Percentiles rank a stretch among this genome's conserved stretches.
Conservation (phyloP, 2,329 filamentous ascomycete genomes). For the Anisogramma anomala region DNA sequence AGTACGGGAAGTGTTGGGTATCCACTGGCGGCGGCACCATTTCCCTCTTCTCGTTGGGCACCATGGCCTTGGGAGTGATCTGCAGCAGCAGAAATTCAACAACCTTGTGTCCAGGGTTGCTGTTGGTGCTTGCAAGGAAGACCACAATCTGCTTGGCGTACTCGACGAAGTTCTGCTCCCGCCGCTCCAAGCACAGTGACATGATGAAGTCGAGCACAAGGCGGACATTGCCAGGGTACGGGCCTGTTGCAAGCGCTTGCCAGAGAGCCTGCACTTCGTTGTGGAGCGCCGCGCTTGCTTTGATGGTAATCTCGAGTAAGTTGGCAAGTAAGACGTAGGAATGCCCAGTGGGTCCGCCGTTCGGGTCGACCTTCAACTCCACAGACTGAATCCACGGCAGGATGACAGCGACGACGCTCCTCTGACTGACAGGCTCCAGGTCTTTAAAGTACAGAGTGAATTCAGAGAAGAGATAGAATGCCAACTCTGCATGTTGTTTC, state of each 20-base stretch:
- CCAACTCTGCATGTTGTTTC: conserved; percentile 76
- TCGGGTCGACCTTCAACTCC: conserved; percentile 82
- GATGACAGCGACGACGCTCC: conserved; percentile 89
- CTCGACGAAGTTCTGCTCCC: conserved; percentile 96
- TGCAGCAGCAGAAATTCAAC: conserved; percentile 88
- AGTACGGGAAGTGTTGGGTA: conserved; percentile 66
- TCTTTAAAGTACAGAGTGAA: conserved; percentile 90
- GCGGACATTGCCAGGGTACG: conserved; percentile 86
- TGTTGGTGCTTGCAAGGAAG: conserved; percentile 72
- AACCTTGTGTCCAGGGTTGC: conserved; percentile 71
- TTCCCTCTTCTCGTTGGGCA: conserved; percentile 71
- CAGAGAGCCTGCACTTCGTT: conserved; percentile 96
- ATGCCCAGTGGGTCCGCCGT: conserved; percentile 76
- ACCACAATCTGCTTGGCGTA: conserved; percentile 98
- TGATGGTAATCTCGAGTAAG: conserved; percentile 90
- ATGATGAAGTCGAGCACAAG: conserved; percentile 96
- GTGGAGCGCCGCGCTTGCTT: conserved; percentile 74
- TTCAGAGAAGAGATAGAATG: conserved; percentile 91
- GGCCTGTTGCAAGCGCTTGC: conserved; percentile 90
- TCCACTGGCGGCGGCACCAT: conserved; percentile 61
- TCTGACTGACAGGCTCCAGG: conserved; percentile 67
- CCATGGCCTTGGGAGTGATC: conserved; percentile 93
- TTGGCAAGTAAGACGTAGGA: conserved; percentile 95
- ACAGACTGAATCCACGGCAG: conserved; percentile 94
- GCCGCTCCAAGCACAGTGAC: conserved; percentile 77